Conservation (phyloP, 139 green algal genomes). For the Penium margaritaceum region DNA sequence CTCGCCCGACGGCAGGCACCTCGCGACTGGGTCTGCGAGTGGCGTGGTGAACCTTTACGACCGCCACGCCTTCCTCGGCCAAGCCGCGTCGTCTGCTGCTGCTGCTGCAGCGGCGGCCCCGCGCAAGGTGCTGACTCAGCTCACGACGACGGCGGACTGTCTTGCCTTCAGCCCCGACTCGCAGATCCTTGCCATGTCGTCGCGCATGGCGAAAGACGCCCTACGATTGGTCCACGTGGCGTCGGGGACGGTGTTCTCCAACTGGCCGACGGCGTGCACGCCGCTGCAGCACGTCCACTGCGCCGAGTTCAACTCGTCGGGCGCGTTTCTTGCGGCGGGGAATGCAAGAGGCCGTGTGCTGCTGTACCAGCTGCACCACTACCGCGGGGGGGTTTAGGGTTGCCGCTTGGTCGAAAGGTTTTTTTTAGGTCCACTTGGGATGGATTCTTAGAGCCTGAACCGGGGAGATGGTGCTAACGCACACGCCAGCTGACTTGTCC, state of each 20-base stretch:
- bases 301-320: conserved; percentile 69
- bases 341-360: conserved; percentile 80
- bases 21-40: conserved; percentile 58
- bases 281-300: conserved; percentile 80
- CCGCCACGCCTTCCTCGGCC: background rate
- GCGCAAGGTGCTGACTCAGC: conserved; percentile 57
- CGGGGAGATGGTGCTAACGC: too few relatives aligned
- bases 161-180: conserved; percentile 73
- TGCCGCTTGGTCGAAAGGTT: too few relatives aligned
- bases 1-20: conserved; percentile 53
- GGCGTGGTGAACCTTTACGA: conserved; percentile 85
- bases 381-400: too few relatives aligned
- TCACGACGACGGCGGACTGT: conserved; percentile 74
- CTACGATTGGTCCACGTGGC: conserved; percentile 82
- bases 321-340: conserved; percentile 74
- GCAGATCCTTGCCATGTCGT: conserved; percentile 64
- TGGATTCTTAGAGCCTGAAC: too few relatives aligned
- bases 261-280: conserved; percentile 77
- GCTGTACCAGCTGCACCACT: conserved; percentile 86
- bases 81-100: background rate
- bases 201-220: conserved; percentile 72
- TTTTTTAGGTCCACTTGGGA: too few relatives aligned
- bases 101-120: background rate
- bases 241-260: conserved; percentile 72
- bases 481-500: too few relatives aligned